A percentile compares a stretch with the other conserved stretches of the same genome.
phyloP scores from a whole-genome alignment of 1,284 basidiomycete species.

The Tilletia indica region DNA sequence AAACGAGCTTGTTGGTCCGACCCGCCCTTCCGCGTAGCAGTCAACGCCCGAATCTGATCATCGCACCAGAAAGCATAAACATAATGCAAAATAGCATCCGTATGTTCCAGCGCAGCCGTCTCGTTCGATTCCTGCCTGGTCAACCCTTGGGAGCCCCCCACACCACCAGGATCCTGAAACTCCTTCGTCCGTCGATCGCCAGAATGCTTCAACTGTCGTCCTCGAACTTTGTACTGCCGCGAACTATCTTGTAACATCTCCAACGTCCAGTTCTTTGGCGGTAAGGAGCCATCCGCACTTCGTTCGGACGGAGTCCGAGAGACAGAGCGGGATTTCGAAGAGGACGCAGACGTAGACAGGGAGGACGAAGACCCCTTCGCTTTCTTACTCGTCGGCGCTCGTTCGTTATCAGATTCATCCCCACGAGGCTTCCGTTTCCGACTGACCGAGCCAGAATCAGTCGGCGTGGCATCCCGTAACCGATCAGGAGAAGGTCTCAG shows the following conservation, averaged over 20 bases:
- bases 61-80: conserved; percentile 61
- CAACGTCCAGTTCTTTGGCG: conserved; percentile 6
- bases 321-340: background rate
- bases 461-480: background rate
- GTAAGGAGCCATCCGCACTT: background rate
- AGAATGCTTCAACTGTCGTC: conserved; percentile 52
- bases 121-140: conserved; percentile 28
- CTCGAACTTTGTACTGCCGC: conserved; percentile 24
- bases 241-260: background rate
- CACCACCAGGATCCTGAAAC: too few relatives aligned
- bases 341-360: background rate
- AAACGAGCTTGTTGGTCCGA: background rate
- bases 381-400: background rate
- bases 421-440: conserved; percentile 5
- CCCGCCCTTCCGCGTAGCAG: background rate
- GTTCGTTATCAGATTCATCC: background rate
- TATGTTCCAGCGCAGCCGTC: conserved; percentile 57
- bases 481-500: background rate
- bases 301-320: background rate
- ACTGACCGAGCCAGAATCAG: background rate
- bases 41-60: conserved; percentile 45
- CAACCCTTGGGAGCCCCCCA: too few relatives aligned
- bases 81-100: conserved; percentile 60
- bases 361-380: conserved; percentile 5
- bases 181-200: conserved; percentile 39